Base-by-base conservation (phyloP, 805 yeast genomes). In the Pichia membranifaciens region DNA sequence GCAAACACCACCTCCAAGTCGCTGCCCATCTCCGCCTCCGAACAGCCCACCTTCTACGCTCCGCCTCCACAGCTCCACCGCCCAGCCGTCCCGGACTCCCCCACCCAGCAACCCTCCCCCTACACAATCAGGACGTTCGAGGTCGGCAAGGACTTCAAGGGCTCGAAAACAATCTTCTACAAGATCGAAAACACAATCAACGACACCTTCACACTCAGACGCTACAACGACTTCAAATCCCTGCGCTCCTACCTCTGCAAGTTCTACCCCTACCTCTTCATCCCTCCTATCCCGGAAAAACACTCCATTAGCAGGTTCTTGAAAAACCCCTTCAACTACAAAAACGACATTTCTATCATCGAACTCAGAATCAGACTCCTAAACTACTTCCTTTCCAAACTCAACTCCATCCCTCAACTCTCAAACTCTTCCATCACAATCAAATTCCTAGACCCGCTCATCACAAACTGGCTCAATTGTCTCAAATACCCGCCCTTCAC, bases 251-350 rank as follows among this genome's bases (percentile, higher is more conserved):
- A 82, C 4, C 68, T 93, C 31, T 69, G 79, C 2, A 79, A 81
- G 53, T 71, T 90, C 45, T 83, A 84, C 57, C 99, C 98, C 4
- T 80, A 95, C 5, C 66, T 86, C n/a, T 77, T 93, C 10, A 79
- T 93, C 9, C 98, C 99, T 3, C 96, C 97, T 0, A 87, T 93
- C n/a, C 99, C 99, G 0, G 85, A 83, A 60, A 86, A 85, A 58
- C 93, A 85, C 52, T 72, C 81, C 2, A 53, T 78, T 15, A 65
- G 76, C 38, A 52, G 58, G 35, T 51, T 65, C 17, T 49, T 67
- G 17, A 54, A 54, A 23, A 59, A 59, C 42, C 70, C 70, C 2
- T 59, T 66, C 37, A 54, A 53, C 23, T 66, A 65, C 49, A 64
- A 60, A 39, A 52, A 53, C 9, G 69, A 66, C 44, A 42, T 53